Percentiles rank a stretch among this genome's conserved stretches.
Evolutionary conservation across 208 protist genomes (phyloP).

Genomic region (Leishmania guyanensis): DNA sequence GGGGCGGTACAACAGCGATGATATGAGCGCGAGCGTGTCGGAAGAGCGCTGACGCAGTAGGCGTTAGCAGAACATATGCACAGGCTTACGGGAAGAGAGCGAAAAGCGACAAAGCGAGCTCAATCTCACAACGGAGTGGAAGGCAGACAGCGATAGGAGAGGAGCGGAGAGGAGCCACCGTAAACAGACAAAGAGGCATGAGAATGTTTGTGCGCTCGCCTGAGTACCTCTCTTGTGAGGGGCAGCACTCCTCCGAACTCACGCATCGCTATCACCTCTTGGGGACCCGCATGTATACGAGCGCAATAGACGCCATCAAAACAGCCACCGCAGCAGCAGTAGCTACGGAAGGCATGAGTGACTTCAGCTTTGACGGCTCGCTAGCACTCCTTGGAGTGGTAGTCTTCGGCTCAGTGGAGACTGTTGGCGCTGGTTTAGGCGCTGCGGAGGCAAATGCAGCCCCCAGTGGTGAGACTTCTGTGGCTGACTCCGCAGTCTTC

Average conservation of each 20-base stretch:
- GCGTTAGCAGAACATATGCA: background rate
- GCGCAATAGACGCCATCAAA: background rate
- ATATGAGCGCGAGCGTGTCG: background rate
- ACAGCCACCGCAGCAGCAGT: conserved; percentile 4
- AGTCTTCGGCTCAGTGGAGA: background rate
- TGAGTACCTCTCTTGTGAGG: background rate
- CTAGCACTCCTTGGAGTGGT: background rate
- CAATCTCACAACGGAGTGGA: background rate
- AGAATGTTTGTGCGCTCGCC: background rate
- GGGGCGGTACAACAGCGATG: background rate
- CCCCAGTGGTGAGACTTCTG: background rate
- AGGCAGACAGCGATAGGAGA: background rate
- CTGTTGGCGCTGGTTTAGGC: background rate
- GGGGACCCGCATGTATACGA: background rate
- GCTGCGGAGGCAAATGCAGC: background rate
- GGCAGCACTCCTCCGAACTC: background rate
- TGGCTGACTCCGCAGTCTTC: background rate
- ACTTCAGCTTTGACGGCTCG: background rate
- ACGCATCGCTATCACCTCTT: background rate
- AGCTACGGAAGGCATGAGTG: background rate
- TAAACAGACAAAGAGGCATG: background rate
- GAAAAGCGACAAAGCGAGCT: background rate
- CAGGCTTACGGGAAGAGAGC: background rate
- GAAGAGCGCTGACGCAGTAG: background rate
- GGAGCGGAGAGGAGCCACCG: background rate